A percentile compares a stretch with the other conserved stretches of the same genome.
Conservation (phyloP, 2,329 filamentous ascomycete species). For the Huntiella abstrusa region DNA sequence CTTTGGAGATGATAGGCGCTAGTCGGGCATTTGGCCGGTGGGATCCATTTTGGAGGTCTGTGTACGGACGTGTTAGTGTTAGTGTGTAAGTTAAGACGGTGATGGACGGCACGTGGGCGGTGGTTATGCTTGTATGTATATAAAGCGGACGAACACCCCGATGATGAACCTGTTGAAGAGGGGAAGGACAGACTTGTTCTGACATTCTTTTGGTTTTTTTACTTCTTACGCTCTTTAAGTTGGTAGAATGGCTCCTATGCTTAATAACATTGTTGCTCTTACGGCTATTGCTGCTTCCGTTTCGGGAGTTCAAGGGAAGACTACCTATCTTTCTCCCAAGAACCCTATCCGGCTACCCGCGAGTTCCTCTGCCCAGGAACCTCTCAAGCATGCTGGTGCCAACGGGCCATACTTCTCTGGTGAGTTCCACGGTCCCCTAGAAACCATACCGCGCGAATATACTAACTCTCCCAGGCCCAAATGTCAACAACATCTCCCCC, state of each 20-base stretch:
- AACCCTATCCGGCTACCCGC: slow-evolving; percentile 6
- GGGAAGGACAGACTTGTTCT: too few species aligned
- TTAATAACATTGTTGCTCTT: slow-evolving; percentile 4
- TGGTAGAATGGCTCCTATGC: slow-evolving; percentile 2
- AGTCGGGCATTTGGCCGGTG: too few species aligned
- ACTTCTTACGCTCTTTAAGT: too few species aligned
- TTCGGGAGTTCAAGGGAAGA: slow-evolving; percentile 1
- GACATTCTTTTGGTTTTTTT: too few species aligned
- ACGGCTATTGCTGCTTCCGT: slow-evolving; percentile 2
- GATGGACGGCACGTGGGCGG: too few species aligned
- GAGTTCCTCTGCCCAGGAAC: slow-evolving; percentile 14
- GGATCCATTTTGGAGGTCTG: too few species aligned
- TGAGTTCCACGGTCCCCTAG: slow-evolving; percentile 14
- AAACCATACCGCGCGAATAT: neutral
- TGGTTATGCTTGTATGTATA: too few species aligned
- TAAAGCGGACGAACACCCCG: too few species aligned
- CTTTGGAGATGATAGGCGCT: too few species aligned
- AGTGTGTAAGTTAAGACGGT: too few species aligned
- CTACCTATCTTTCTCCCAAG: slow-evolving; percentile 6
- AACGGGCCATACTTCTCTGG: slow-evolving; percentile 35
- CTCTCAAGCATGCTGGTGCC: slow-evolving; percentile 29
- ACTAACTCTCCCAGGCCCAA: slow-evolving; percentile 25
- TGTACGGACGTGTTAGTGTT: too few species aligned
- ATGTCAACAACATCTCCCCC: slow-evolving; percentile 35
- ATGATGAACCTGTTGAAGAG: too few species aligned